phyloP scores from a whole-genome alignment of 2,329 filamentous ascomycete genomes.

The Leptographium wingfieldii region DNA sequence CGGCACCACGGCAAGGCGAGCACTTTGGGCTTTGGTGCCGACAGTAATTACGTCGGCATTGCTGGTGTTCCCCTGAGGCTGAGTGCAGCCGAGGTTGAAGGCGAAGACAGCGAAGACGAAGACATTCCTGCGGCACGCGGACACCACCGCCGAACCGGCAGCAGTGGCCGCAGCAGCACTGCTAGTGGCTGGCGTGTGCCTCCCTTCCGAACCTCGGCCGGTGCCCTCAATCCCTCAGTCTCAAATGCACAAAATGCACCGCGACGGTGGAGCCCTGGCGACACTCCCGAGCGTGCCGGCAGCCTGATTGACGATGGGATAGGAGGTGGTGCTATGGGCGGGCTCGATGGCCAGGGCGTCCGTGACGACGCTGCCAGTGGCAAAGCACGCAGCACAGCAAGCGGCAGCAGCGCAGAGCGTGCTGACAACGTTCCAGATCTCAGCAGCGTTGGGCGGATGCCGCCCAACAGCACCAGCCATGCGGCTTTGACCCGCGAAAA shows the following conservation, averaged over 20 bases:
- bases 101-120: constrained; percentile 70
- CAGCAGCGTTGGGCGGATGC: constrained; percentile 32
- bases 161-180: constrained; percentile 61
- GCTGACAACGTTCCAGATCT: constrained; percentile 49
- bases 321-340: constrained; percentile 15
- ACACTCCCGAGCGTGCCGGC: constrained; percentile 42
- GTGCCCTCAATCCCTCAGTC: constrained; percentile 23
- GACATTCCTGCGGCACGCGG: constrained; percentile 34
- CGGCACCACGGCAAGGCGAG: constrained; percentile 73
- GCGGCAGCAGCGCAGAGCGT: constrained; percentile 46
- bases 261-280: constrained; percentile 37
- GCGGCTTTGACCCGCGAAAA: constrained; percentile 49
- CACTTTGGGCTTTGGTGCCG: constrained; percentile 65
- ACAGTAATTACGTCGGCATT: constrained; percentile 59
- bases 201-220: constrained; percentile 36
- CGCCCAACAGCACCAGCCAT: constrained; percentile 45
- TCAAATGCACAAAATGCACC: constrained; percentile 17
- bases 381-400: constrained; percentile 37
- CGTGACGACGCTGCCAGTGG: constrained; percentile 32
- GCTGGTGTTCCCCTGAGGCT: constrained; percentile 80
- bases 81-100: constrained; percentile 90
- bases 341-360: constrained; percentile 15
- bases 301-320: constrained; percentile 32
- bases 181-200: constrained; percentile 37
- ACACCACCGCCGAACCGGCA: constrained; percentile 60